Conservation (phyloP, 179 eudicot genomes). For the Amaranthus tricolor region DNA sequence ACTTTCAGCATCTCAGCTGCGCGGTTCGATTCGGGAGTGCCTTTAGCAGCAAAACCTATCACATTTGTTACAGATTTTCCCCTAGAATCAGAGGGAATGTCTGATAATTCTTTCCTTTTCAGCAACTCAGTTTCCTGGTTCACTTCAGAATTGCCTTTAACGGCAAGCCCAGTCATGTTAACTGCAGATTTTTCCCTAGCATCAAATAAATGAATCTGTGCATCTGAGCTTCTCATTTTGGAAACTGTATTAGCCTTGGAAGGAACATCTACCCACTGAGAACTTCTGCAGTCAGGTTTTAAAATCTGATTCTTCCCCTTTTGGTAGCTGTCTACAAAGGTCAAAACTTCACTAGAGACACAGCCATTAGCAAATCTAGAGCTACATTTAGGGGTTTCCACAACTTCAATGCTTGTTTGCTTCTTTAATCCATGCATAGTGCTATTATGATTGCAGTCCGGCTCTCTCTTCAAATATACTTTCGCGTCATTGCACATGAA, state of each 20-base stretch:
- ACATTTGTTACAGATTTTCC: slow-evolving; percentile 28
- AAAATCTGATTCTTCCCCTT: slow-evolving; percentile 24
- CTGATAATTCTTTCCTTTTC: slow-evolving; percentile 44
- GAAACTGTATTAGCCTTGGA: slow-evolving; percentile 25
- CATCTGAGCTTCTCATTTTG: slow-evolving; percentile 27
- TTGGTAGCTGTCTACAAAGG: slow-evolving; percentile 21
- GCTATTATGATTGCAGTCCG: slow-evolving; percentile 21
- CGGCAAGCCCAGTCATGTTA: slow-evolving; percentile 23
- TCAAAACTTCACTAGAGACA: slow-evolving; percentile 22
- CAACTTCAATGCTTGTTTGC: slow-evolving; percentile 24
- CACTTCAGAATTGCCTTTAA: slow-evolving; percentile 24
- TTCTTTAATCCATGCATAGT: slow-evolving; percentile 24
- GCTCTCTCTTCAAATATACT: slow-evolving; percentile 21
- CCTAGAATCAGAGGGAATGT: slow-evolving; percentile 31
- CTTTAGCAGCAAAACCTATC: slow-evolving; percentile 24
- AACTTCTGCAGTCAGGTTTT: slow-evolving; percentile 33
- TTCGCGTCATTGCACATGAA: slow-evolving; percentile 28
- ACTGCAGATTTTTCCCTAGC: slow-evolving; percentile 26
- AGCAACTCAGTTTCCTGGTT: slow-evolving; percentile 33
- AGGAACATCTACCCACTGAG: slow-evolving; percentile 64
- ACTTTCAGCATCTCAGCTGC: slow-evolving; percentile 37
- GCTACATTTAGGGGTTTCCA: slow-evolving; percentile 21
- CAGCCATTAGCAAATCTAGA: slow-evolving; percentile 24
- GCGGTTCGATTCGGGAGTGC: slow-evolving; percentile 26
- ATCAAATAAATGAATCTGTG: slow-evolving; percentile 20